Conservation (phyloP, 108 stramenopile genomes). For the Aurantiochytrium sp. region DNA sequence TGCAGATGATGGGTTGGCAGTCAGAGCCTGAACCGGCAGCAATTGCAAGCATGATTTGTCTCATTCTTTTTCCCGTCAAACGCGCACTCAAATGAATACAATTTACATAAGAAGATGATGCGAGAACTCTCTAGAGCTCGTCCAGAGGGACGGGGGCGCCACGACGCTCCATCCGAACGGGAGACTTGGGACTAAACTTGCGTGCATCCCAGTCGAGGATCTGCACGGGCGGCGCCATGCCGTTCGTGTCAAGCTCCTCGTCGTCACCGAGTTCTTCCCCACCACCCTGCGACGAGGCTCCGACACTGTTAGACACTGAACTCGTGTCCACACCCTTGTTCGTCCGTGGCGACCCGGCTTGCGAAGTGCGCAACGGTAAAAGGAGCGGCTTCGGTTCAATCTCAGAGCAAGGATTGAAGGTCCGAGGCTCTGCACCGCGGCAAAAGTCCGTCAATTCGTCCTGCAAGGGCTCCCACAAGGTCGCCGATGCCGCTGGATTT, state of each 20-base stretch:
- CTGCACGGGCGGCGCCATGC: neutral
- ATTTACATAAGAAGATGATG: too few relatives aligned
- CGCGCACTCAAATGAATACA: too few relatives aligned
- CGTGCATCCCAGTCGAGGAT: neutral
- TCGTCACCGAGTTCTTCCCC: neutral
- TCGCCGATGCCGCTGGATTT: neutral
- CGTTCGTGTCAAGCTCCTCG: neutral
- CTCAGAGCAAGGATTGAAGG: neutral
- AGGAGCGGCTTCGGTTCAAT: neutral
- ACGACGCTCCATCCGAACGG: neutral
- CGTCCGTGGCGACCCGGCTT: neutral
- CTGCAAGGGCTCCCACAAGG: neutral
- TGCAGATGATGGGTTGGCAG: too few relatives aligned
- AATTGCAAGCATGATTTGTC: too few relatives aligned
- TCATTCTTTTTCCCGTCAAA: too few relatives aligned
- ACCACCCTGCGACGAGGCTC: neutral
- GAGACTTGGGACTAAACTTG: slow-evolving; percentile 4
- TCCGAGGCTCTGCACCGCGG: neutral
- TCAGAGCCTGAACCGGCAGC: too few relatives aligned
- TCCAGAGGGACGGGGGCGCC: neutral
- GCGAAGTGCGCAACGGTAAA: neutral
- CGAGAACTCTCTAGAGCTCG: neutral
- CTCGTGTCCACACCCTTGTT: neutral
- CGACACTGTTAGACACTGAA: neutral
- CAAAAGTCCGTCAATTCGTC: neutral